These are phyloP conservation scores for Ustilago vetiveriae DNA, from an alignment of 1,284 basidiomycete species.

Conservation along the genomic window DNA sequence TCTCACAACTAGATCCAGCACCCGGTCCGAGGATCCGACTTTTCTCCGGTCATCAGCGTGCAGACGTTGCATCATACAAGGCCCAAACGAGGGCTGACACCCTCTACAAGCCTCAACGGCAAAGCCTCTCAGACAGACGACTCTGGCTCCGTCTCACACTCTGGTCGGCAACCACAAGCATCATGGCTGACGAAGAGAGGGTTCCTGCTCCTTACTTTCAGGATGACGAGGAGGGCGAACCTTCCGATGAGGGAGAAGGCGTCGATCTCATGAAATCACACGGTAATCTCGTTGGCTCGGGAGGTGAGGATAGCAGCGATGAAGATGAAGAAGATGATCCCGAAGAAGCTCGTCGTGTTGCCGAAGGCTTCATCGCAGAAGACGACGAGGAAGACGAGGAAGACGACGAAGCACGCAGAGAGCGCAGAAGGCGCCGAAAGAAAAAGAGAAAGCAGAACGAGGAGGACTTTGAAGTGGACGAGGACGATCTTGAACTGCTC, in stretches of 20 bases:
- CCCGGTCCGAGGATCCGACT: no score
- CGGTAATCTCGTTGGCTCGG: conserved; percentile 60
- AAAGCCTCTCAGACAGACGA: neutral
- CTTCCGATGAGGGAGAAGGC: conserved; percentile 56
- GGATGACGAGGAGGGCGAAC: conserved; percentile 49
- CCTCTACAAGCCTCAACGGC: no score
- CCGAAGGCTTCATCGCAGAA: conserved; percentile 66
- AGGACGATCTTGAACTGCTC: conserved; percentile 92
- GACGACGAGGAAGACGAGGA: conserved; percentile 64
- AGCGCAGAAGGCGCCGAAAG: conserved; percentile 68
- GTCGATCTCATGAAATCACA: conserved; percentile 61
- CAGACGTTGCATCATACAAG: no score
- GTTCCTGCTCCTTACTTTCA: conserved; percentile 47
- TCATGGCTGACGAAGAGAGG: conserved; percentile 39
- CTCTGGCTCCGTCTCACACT: neutral
- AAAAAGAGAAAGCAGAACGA: conserved; percentile 57
- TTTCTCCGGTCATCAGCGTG: no score
- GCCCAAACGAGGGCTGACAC: no score
- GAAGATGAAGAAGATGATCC: conserved; percentile 66
- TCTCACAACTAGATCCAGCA: no score
- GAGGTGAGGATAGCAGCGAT: conserved; percentile 57
- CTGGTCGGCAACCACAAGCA: no score
- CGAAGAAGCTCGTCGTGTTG: conserved; percentile 63
- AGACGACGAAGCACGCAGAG: conserved; percentile 75
- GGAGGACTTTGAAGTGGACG: conserved; percentile 80